Evolutionary conservation across 2,329 filamentous ascomycete genomes (phyloP).

Genomic region (Sporothrix pseudoabietina): DNA sequence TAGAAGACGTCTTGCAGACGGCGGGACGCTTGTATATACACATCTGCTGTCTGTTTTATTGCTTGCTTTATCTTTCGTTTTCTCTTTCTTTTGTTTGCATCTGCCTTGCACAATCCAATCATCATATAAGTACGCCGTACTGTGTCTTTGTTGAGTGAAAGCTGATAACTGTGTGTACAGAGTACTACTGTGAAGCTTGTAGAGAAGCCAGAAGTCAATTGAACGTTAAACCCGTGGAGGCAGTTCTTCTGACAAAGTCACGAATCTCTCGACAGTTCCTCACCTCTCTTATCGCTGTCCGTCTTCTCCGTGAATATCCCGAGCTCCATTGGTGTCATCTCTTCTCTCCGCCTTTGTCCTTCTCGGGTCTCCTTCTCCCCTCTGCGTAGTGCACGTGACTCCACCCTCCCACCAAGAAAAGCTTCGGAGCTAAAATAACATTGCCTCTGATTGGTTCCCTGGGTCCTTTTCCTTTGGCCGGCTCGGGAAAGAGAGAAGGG

Average conservation of each 20-base stretch:
- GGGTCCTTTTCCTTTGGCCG: neutral
- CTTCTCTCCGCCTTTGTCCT: neutral
- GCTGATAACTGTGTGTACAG: too few relatives aligned
- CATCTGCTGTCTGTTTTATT: constrained; percentile 13
- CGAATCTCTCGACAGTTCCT: too few relatives aligned
- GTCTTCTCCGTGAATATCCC: constrained; percentile 9
- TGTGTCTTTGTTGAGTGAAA: too few relatives aligned
- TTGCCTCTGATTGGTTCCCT: constrained; percentile 30
- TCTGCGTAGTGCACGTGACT: constrained; percentile 31
- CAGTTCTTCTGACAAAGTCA: too few relatives aligned
- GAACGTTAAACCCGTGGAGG: too few relatives aligned
- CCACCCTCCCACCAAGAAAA: constrained; percentile 9
- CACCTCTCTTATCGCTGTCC: neutral
- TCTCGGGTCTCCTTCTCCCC: neutral
- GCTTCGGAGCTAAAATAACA: constrained; percentile 34
- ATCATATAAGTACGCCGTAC: neutral
- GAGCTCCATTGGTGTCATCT: neutral
- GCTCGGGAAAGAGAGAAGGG: neutral
- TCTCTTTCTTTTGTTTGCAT: neutral
- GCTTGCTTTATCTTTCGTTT: neutral
- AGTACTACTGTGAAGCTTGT: too few relatives aligned
- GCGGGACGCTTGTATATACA: constrained; percentile 26
- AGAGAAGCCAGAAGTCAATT: too few relatives aligned
- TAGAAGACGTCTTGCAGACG: neutral
- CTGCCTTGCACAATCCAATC: neutral